Percentiles rank a stretch among this genome's conserved stretches.
Evolutionary conservation across 257 asterid species (phyloP).

Genomic region (Echium plantagineum): DNA sequence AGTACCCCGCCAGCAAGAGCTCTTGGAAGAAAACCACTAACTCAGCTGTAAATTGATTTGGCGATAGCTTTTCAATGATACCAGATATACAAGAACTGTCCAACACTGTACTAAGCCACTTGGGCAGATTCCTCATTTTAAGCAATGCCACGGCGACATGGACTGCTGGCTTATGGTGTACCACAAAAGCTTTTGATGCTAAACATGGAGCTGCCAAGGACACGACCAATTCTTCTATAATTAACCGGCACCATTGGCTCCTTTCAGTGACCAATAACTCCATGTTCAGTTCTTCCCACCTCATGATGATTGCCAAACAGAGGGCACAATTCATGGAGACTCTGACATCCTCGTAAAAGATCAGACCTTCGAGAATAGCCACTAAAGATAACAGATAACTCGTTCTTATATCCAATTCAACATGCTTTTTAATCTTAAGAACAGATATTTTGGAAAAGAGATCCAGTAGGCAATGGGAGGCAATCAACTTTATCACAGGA

Average conservation of each 20-base stretch:
- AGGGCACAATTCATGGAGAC: conserved; percentile 57
- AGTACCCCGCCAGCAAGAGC: conserved; percentile 53
- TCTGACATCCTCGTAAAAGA: conserved; percentile 44
- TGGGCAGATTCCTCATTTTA: conserved; percentile 31
- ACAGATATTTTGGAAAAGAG: conserved; percentile 43
- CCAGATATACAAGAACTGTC: conserved; percentile 40
- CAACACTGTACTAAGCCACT: conserved; percentile 57
- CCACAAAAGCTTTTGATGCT: conserved; percentile 33
- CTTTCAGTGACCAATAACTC: conserved; percentile 20
- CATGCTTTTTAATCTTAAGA: conserved; percentile 15
- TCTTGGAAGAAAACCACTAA: conserved; percentile 54
- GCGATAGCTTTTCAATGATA: conserved; percentile 44
- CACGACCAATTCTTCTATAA: conserved; percentile 78
- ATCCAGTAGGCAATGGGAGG: conserved; percentile 71
- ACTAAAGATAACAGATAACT: conserved; percentile 41
- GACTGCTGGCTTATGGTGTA: conserved; percentile 57
- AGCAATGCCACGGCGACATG: conserved; percentile 55
- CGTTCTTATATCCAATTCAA: conserved; percentile 28
- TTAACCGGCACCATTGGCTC: conserved; percentile 60
- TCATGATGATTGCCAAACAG: conserved; percentile 51
- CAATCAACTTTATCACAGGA: conserved; percentile 41
- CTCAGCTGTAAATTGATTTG: conserved; percentile 41
- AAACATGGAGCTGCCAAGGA: conserved; percentile 51
- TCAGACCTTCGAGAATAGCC: conserved; percentile 62
- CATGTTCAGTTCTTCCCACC: conserved; percentile 36